Percentiles rank a stretch among this genome's conserved stretches.
Conservation (phyloP, 2,329 filamentous ascomycete genomes). For the Colletotrichum plurivorum region DNA sequence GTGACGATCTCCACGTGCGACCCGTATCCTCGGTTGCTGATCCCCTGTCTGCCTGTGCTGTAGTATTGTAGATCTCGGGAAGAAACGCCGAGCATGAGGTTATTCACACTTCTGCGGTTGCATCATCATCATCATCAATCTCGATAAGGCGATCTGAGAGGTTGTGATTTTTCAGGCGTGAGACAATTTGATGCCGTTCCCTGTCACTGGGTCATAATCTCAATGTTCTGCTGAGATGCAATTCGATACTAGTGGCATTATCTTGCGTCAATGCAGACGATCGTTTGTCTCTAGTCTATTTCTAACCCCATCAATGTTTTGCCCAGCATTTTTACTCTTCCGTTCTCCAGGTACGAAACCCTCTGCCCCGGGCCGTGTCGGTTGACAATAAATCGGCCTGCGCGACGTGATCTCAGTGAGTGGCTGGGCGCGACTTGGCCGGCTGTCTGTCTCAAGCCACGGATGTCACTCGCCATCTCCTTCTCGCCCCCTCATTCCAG, state of each 20-base stretch:
- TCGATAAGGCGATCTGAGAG: too few species aligned
- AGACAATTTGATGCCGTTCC: too few species aligned
- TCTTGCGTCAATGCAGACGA: background rate
- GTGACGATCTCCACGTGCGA: background rate
- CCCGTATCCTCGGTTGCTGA: background rate
- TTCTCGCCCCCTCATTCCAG: constrained; percentile 17
- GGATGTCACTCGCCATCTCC: constrained; percentile 25
- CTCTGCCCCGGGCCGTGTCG: constrained; percentile 2
- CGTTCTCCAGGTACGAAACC: background rate
- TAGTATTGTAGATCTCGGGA: background rate
- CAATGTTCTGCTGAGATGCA: too few species aligned
- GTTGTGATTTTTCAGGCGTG: too few species aligned
- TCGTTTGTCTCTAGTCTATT: background rate
- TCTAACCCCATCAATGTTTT: background rate
- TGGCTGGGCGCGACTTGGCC: background rate
- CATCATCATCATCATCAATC: too few species aligned
- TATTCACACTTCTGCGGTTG: background rate
- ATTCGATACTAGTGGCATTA: too few species aligned
- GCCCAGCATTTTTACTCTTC: background rate
- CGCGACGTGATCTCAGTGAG: background rate
- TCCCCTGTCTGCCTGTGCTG: background rate
- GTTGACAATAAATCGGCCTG: background rate
- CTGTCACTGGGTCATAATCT: too few species aligned
- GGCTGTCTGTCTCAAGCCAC: constrained; percentile 26
- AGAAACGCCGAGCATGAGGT: background rate